phyloP scores from a whole-genome alignment of 352 stramenopile species.

The Phytophthora ramorum region DNA sequence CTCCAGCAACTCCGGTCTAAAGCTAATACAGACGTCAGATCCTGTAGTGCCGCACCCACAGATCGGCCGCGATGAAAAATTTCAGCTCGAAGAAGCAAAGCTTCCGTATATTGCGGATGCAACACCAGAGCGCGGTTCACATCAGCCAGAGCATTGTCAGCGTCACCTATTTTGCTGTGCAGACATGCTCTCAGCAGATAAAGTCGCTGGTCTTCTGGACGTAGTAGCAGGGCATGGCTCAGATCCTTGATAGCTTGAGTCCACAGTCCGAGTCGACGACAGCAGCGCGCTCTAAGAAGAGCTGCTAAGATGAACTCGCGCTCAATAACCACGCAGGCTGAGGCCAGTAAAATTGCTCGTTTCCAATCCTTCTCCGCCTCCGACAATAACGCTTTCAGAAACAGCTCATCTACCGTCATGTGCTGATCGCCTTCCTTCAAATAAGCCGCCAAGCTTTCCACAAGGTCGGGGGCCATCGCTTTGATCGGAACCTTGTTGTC shows the following conservation, averaged over 20 bases:
- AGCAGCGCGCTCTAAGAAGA: conserved; percentile 71
- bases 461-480: conserved; percentile 47
- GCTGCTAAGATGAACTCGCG: conserved; percentile 64
- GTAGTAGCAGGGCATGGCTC: conserved; percentile 52
- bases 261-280: conserved; percentile 74
- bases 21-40: conserved; percentile 63
- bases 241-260: conserved; percentile 78
- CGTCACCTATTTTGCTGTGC: conserved; percentile 59
- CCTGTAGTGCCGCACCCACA: conserved; percentile 61
- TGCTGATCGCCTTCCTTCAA: conserved; percentile 63
- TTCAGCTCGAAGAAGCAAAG: conserved; percentile 69
- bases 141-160: conserved; percentile 62
- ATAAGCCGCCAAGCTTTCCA: conserved; percentile 56
- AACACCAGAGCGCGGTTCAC: conserved; percentile 65
- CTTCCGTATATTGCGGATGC: conserved; percentile 71
- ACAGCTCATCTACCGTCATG: conserved; percentile 73
- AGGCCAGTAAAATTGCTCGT: conserved; percentile 72
- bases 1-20: conserved; percentile 77
- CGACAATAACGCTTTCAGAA: conserved; percentile 51
- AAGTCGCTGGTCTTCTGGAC: conserved; percentile 61
- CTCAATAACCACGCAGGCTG: conserved; percentile 72
- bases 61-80: conserved; percentile 61
- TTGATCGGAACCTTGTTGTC: conserved; percentile 49
- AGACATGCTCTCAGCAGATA: conserved; percentile 66
- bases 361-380: conserved; percentile 74